These are phyloP conservation scores for Actinidia chinensis DNA, from an alignment of 179 eudicot genomes.

Conservation along the genomic window DNA sequence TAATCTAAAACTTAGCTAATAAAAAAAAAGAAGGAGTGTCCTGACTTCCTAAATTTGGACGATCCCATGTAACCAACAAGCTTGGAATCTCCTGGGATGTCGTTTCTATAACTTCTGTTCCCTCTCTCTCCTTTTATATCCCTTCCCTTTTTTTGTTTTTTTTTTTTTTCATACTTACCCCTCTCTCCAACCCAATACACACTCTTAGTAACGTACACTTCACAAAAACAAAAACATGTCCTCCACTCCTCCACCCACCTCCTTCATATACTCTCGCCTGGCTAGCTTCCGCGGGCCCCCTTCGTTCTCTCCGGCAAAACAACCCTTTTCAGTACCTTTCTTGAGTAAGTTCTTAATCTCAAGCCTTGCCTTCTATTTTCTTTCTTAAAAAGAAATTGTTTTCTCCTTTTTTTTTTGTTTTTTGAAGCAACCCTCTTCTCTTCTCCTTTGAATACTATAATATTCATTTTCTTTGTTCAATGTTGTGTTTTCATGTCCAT, in stretches of 20 bases:
- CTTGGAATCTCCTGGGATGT: slow-evolving; percentile 47
- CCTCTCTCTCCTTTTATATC: slow-evolving; percentile 14
- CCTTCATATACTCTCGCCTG: slow-evolving; percentile 2
- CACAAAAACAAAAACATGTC: slow-evolving; percentile 18
- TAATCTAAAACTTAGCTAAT: no score
- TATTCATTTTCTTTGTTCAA: no score
- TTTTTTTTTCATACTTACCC: neutral
- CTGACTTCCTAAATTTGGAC: no score
- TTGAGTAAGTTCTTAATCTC: neutral
- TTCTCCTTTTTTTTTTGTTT: neutral
- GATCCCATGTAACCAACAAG: slow-evolving; percentile 34
- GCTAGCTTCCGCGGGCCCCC: neutral
- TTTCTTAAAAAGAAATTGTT: neutral
- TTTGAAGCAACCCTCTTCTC: no score
- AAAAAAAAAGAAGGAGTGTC: no score
- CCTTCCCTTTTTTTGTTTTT: neutral
- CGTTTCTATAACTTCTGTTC: slow-evolving; percentile 35
- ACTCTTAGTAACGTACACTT: neutral
- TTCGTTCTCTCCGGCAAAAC: neutral
- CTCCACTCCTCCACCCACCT: slow-evolving; percentile 16
- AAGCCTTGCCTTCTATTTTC: neutral
- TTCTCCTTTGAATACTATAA: no score
- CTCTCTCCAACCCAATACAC: neutral
- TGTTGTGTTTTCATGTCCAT: no score
- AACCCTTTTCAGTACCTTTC: slow-evolving; percentile 6